phyloP scores from a whole-genome alignment of 2,329 filamentous ascomycete species.

The Massarina eburnea region DNA sequence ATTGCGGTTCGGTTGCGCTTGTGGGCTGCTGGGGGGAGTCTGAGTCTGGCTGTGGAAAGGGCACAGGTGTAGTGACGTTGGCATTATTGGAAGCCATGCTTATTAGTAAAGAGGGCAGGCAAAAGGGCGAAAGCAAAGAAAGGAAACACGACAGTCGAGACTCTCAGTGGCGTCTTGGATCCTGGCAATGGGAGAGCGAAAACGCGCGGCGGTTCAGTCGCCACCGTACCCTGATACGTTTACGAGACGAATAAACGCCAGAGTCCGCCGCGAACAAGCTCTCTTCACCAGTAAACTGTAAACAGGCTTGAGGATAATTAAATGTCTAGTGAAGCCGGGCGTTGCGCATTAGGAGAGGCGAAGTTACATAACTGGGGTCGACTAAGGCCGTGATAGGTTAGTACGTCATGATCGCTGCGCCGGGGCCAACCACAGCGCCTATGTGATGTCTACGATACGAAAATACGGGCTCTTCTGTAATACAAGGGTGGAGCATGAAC shows the following conservation, averaged over 20 bases:
- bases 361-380: no score
- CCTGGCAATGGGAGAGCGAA: background rate
- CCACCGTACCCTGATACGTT: conserved; percentile 4
- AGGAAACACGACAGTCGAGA: no score
- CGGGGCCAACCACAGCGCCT: no score
- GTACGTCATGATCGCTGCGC: no score
- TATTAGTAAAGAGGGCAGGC: conserved; percentile 1
- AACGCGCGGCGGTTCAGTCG: conserved; percentile 3
- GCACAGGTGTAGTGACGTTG: conserved; percentile 26
- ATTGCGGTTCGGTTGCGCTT: conserved; percentile 13
- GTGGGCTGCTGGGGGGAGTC: conserved; percentile 10
- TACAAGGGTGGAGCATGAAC: no score
- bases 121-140: background rate
- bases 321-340: no score
- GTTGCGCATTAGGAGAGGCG: no score
- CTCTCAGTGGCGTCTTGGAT: no score
- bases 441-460: no score
- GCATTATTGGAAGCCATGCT: conserved; percentile 12
- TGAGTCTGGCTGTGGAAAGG: conserved; percentile 30
- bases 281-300: background rate
- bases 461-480: no score
- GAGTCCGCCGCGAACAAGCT: background rate
- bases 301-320: background rate
- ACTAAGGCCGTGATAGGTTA: no score
- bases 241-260: background rate